Evolutionary conservation across 2,329 filamentous ascomycete genomes (phyloP), one percentile per base, ranked within the genome.

Genomic region (Trichoderma harzianum): DNA sequence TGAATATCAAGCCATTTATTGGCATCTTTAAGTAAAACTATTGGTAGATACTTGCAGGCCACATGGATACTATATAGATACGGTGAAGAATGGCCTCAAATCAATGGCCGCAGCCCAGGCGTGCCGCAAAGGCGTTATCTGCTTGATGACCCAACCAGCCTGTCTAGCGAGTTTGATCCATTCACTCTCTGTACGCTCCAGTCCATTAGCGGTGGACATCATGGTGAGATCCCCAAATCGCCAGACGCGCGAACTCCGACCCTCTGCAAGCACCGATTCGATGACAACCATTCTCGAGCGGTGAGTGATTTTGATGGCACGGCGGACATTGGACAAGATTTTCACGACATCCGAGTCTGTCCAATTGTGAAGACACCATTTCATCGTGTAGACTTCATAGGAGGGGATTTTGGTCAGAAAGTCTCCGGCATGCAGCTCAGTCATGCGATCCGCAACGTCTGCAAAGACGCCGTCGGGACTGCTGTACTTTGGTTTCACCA

Each of bases 301-400:
- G 0, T 74, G 73, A 0, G 73, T 72, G 4, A 34, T 47, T 2
- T 74, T 73, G 21, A 84, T 81, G 8, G 79, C 76, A 12, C 72
- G 73, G 3, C 81, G 79, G 39, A 79, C 76, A n/a, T 74, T 77
- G 5, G 16, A 43, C 1, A 76, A 75, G 61, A 84, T 81, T 12
- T 21, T 71, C 3, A 74, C 30, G 3, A 76, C 78, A 4, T 82
- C 72, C 0, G 75, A 74, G 68, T 84, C 82, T 1, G 74, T 72
- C 83, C 83, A 84, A 73, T 84, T 78, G 66, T 84, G 83, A 14
- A 84, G 77, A 62, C 76, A 79, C 83, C 83, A 84, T 67, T 84
- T 84, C 75, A 80, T 79, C 3, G 74, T 75, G 71, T 80, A 80
- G 1, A 76, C 73, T 14, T 79, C 75, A 30, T 58, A 80, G 0